Conservation (phyloP, 2,329 filamentous ascomycete genomes). For the Pseudogymnoascus sp. region DNA sequence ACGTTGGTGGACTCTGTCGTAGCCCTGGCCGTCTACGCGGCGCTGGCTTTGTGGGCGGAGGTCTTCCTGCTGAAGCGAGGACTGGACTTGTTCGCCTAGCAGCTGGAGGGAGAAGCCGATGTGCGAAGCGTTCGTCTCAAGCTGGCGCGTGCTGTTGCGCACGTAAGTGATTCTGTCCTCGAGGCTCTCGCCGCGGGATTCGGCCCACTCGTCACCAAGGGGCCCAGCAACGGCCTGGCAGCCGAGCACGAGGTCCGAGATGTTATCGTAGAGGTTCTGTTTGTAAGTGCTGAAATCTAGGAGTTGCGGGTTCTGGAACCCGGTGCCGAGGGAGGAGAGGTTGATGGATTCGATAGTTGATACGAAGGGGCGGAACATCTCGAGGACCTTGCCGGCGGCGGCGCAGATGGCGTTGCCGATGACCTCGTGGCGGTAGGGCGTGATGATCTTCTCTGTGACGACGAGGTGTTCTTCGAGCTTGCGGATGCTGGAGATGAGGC, state of each 20-base stretch:
- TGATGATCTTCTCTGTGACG: slow-evolving; percentile 73
- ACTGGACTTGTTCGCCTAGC: slow-evolving; percentile 71
- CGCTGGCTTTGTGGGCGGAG: slow-evolving; percentile 45
- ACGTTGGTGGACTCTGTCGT: slow-evolving; percentile 47
- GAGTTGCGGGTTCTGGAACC: slow-evolving; percentile 75
- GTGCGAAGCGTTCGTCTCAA: slow-evolving; percentile 81
- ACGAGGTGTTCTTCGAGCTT: slow-evolving; percentile 79
- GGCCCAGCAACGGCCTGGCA: slow-evolving; percentile 91
- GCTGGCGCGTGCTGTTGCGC: slow-evolving; percentile 64
- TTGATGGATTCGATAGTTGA: slow-evolving; percentile 88
- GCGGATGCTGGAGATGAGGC: slow-evolving; percentile 77
- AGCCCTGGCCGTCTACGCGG: slow-evolving; percentile 50
- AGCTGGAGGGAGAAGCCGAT: slow-evolving; percentile 82
- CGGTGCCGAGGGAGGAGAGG: slow-evolving; percentile 67
- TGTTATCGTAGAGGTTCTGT: slow-evolving; percentile 86
- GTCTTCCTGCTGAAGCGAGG: slow-evolving; percentile 39
- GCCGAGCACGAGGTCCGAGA: slow-evolving; percentile 78
- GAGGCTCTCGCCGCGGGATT: slow-evolving; percentile 80
- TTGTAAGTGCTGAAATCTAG: slow-evolving; percentile 85
- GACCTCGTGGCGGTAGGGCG: slow-evolving; percentile 66
- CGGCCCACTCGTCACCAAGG: slow-evolving; percentile 89
- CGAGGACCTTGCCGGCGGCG: slow-evolving; percentile 71
- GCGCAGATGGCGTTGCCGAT: slow-evolving; percentile 77
- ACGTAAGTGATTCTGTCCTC: slow-evolving; percentile 81
- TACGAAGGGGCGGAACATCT: slow-evolving; percentile 85